Conservation (phyloP, 129 eudicot species). For the Silybum marianum region DNA sequence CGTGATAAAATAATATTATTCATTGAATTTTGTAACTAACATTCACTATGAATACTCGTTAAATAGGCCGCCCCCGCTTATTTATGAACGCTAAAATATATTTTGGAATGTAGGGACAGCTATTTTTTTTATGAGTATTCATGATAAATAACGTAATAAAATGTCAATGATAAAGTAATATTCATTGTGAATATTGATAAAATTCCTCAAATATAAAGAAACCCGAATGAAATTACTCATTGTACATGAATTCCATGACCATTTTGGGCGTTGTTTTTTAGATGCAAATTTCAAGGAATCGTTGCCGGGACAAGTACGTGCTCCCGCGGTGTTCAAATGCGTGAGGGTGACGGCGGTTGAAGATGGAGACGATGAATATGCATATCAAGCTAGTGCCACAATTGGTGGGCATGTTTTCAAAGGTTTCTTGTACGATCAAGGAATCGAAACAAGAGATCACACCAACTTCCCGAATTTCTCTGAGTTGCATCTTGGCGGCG, state of each 20-base stretch:
- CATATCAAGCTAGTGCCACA: slow-evolving; percentile 80
- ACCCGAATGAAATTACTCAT: neutral
- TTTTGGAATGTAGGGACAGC: no score
- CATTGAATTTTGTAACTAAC: no score
- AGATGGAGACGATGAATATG: slow-evolving; percentile 86
- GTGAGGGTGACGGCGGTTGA: slow-evolving; percentile 82
- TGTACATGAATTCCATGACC: neutral
- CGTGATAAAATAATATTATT: no score
- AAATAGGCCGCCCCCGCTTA: no score
- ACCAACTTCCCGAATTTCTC: slow-evolving; percentile 63
- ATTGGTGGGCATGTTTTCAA: slow-evolving; percentile 92
- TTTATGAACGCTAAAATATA: no score
- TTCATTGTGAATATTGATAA: no score
- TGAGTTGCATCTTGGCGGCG: slow-evolving; percentile 65
- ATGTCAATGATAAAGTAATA: no score
- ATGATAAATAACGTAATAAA: no score
- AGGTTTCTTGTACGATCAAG: slow-evolving; percentile 89
- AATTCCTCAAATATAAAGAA: no score
- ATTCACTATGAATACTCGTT: no score
- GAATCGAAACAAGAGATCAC: slow-evolving; percentile 57
- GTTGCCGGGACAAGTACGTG: slow-evolving; percentile 86
- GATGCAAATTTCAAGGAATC: slow-evolving; percentile 80
- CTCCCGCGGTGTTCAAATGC: slow-evolving; percentile 91
- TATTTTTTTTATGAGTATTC: no score
- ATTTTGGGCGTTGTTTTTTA: slow-evolving; percentile 10